phyloP scores from a whole-genome alignment of 805 yeast genomes.

The Candida ascalaphidarum region DNA sequence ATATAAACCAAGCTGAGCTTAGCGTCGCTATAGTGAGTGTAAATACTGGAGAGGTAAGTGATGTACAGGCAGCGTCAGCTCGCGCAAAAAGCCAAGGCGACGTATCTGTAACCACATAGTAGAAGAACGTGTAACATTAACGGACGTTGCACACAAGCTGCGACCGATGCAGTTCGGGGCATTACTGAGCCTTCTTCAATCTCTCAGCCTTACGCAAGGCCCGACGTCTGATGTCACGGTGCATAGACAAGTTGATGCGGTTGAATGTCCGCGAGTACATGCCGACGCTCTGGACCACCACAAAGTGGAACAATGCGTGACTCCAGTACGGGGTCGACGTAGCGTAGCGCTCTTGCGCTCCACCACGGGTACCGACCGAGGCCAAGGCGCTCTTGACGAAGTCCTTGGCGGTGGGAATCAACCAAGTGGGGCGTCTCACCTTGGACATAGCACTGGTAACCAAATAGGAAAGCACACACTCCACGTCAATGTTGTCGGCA shows the following conservation, averaged over 20 bases:
- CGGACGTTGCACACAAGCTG: too few relatives aligned
- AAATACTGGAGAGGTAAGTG: too few relatives aligned
- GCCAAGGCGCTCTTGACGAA: slow-evolving; percentile 71
- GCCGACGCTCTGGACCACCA: slow-evolving; percentile 72
- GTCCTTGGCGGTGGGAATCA: slow-evolving; percentile 73
- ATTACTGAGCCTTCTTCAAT: too few relatives aligned
- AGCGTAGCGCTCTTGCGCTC: slow-evolving; percentile 86
- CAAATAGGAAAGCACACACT: slow-evolving; percentile 75
- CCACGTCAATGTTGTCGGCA: slow-evolving; percentile 69
- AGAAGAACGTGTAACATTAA: too few relatives aligned
- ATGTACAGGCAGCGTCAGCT: too few relatives aligned
- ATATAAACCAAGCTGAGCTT: too few relatives aligned
- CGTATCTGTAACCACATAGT: too few relatives aligned
- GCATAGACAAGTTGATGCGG: slow-evolving; percentile 63
- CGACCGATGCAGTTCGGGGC: background rate
- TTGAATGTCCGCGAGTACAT: slow-evolving; percentile 69
- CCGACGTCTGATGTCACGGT: slow-evolving; percentile 67
- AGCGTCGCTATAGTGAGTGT: too few relatives aligned
- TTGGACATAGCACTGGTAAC: slow-evolving; percentile 96
- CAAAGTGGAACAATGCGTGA: slow-evolving; percentile 88
- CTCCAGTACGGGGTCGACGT: slow-evolving; percentile 89
- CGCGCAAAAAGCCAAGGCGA: too few relatives aligned
- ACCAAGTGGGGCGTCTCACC: slow-evolving; percentile 62
- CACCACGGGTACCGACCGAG: slow-evolving; percentile 74
- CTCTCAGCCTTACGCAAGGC: slow-evolving; percentile 71